Conservation (phyloP, 352 stramenopile species). For the Globisporangium yorkense region DNA sequence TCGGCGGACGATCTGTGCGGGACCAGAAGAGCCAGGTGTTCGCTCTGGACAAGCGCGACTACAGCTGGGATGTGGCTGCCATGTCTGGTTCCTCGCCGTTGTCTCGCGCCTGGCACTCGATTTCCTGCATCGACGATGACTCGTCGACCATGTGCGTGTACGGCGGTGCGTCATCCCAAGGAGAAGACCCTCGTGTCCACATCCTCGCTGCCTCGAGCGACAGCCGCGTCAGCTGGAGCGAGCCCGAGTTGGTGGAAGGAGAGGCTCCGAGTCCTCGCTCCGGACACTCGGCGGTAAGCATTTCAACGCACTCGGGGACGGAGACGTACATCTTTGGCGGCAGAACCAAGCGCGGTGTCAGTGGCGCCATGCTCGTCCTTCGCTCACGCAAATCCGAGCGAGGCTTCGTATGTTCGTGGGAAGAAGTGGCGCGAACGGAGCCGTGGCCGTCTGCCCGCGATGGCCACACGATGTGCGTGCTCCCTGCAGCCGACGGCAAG, state of each 20-base stretch:
- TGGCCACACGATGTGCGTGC: constrained; percentile 50
- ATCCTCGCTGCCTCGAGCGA: constrained; percentile 15
- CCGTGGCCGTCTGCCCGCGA: constrained; percentile 42
- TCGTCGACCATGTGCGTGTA: constrained; percentile 34
- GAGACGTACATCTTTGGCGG: constrained; percentile 52
- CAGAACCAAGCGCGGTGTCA: constrained; percentile 56
- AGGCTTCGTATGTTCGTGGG: constrained; percentile 19
- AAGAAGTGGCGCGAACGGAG: constrained; percentile 7
- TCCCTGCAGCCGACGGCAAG: constrained; percentile 5
- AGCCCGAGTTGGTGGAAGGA: constrained; percentile 11
- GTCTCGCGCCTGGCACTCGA: constrained; percentile 55
- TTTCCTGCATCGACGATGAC: constrained; percentile 19
- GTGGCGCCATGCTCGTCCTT: constrained; percentile 33
- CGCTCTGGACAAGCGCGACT: constrained; percentile 34
- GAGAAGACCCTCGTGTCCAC: constrained; percentile 44
- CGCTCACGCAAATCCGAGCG: background rate
- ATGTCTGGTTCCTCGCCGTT: constrained; percentile 22
- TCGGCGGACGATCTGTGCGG: constrained; percentile 51
- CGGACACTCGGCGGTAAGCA: constrained; percentile 37
- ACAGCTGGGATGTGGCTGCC: constrained; percentile 40
- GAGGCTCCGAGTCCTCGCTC: constrained; percentile 32
- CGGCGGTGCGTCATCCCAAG: constrained; percentile 49
- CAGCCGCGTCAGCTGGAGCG: constrained; percentile 21
- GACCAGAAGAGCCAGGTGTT: constrained; percentile 52
- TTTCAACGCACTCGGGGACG: constrained; percentile 10